Conservation (phyloP, 2,329 filamentous ascomycete species). For the Tolypocladium endophyticum region DNA sequence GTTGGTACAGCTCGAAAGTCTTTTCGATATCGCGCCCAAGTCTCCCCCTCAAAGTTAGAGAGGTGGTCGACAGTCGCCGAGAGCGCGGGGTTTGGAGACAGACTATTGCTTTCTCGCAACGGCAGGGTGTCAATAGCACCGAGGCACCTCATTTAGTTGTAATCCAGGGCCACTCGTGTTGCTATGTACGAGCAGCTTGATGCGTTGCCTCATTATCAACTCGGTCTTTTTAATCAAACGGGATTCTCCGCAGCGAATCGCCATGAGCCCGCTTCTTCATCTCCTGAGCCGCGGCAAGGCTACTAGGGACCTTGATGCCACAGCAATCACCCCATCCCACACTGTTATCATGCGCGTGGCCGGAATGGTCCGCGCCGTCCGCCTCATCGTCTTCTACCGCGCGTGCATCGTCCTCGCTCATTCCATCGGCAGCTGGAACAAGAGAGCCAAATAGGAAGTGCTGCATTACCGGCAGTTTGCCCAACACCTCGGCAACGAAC, state of each 20-base stretch:
- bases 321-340: constrained; percentile 89
- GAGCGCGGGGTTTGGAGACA: constrained; percentile 15
- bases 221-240: constrained; percentile 54
- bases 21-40: neutral
- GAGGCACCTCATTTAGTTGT: neutral
- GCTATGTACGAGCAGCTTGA: neutral
- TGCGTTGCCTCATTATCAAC: neutral
- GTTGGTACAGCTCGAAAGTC: neutral
- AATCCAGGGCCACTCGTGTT: neutral
- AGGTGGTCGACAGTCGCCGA: constrained; percentile 17
- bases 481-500: constrained; percentile 87
- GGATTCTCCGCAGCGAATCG: constrained; percentile 59
- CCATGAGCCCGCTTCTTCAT: constrained; percentile 62
- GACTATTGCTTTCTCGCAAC: neutral
- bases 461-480: constrained; percentile 95
- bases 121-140: neutral
- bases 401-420: constrained; percentile 58
- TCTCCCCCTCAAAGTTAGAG: constrained; percentile 18
- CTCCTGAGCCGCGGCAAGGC: constrained; percentile 81
- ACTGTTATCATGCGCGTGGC: constrained; percentile 50
- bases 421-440: constrained; percentile 68
- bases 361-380: constrained; percentile 41
- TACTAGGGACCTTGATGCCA: constrained; percentile 93
- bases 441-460: constrained; percentile 91
- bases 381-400: constrained; percentile 36